Evolutionary conservation across 306 rosid species (phyloP), one percentile per base, ranked within the genome.

Genomic region (Trifolium dubium): DNA sequence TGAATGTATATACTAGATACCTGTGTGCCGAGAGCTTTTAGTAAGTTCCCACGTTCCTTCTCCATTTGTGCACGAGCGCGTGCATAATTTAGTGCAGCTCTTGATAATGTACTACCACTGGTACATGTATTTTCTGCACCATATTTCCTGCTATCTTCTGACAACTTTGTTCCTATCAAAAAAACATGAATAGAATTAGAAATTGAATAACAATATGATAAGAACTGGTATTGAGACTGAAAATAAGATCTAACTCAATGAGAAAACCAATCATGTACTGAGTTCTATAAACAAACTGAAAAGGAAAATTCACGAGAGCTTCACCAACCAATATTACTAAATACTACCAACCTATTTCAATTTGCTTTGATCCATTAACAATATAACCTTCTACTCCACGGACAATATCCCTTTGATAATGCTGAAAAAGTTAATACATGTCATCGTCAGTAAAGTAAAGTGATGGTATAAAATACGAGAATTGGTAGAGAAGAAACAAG

Each of bases 331-430:
- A 71, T 67, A 63, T 44, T 30, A 66, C 85, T 76, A 23, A 0
- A 23, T 23, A 23, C 23, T 23, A 23, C 23, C 1, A 71, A 85
- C 98, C 98, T 70, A 94, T 89, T 87, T 94, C 98, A 66, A 94
- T 91, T 84, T 94, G 96, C 85, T 94, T 94, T 74, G 97, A 94
- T 66, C 98, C 98, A 3, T 95, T 92, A 49, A 94, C 95, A 80
- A 91, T 89, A 85, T 91, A 91, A 70, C 97, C 97, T 81, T 94
- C 98, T 54, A 88, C 96, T 56, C 97, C 96, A 69, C 98, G 98
- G 72, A 94, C 98, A 73, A 94, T 88, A 81, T 91, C 98, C 79
- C 98, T 88, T 88, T 94, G 98, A 85, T 89, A 94, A 78, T 94
- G 98, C 98, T 91, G 88, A 64, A 81, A 83, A 53, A 70, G 32